Percentiles rank a stretch among this genome's conserved stretches.
Evolutionary conservation across 179 eudicot genomes (phyloP).

Genomic region (Sideroxylon spinosum): DNA sequence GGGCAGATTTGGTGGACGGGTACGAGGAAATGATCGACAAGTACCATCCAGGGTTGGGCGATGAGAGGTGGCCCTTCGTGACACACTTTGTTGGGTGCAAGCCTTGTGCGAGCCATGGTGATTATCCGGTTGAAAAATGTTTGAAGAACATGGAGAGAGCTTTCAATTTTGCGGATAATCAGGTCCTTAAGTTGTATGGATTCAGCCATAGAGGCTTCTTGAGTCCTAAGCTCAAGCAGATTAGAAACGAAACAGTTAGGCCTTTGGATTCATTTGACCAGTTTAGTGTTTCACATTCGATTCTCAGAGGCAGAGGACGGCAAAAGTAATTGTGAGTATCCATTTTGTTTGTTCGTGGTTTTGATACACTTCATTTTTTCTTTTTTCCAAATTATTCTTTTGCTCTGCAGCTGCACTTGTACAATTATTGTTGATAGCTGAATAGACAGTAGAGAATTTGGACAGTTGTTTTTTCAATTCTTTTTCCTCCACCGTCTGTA

Average conservation of each 20-base stretch:
- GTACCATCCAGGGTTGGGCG: constrained; percentile 45
- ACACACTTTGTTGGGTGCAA: constrained; percentile 58
- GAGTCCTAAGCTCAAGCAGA: constrained; percentile 41
- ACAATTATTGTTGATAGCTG: neutral
- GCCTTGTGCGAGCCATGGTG: constrained; percentile 52
- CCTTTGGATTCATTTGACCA: constrained; percentile 38
- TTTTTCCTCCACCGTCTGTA: neutral
- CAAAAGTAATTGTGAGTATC: constrained; percentile 6
- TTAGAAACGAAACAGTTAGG: constrained; percentile 34
- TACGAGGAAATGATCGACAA: constrained; percentile 43
- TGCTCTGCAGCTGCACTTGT: neutral
- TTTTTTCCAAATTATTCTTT: neutral
- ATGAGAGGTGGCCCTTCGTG: constrained; percentile 54
- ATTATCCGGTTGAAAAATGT: constrained; percentile 47
- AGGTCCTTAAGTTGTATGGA: constrained; percentile 49
- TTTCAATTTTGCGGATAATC: constrained; percentile 54
- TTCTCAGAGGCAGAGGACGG: neutral
- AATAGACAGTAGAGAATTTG: neutral
- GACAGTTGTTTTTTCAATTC: neutral
- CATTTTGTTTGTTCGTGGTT: neutral
- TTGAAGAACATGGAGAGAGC: constrained; percentile 56
- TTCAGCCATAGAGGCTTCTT: constrained; percentile 48
- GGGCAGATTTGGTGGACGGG: constrained; percentile 49
- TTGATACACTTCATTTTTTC: neutral
- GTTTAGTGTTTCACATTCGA: constrained; percentile 29